Percentiles rank a stretch among this genome's conserved stretches.
phyloP scores from a whole-genome alignment of 306 rosid genomes.

The Glycine tomentella region DNA sequence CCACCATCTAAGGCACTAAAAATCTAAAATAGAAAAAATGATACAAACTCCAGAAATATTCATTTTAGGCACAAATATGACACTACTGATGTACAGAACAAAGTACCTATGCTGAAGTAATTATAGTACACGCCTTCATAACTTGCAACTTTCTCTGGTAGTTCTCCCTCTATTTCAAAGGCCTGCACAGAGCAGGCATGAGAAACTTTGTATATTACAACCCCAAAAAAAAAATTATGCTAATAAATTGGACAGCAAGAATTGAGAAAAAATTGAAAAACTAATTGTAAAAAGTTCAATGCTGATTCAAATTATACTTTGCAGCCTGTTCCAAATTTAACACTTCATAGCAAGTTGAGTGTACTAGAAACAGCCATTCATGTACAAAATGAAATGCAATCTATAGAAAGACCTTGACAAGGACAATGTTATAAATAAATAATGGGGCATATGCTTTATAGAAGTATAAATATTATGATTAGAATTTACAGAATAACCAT shows the following conservation, averaged over 20 bases:
- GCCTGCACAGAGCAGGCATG: slow-evolving; percentile 64
- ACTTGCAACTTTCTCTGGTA: slow-evolving; percentile 71
- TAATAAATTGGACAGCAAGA: slow-evolving; percentile 2
- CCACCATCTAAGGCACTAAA: background rate
- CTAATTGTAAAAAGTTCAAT: slow-evolving; percentile 9
- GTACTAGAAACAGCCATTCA: slow-evolving; percentile 29
- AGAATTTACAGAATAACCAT: background rate
- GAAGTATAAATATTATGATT: slow-evolving; percentile 13
- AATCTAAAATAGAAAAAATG: slow-evolving; percentile 33
- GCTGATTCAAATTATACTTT: slow-evolving; percentile 32
- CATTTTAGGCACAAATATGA: slow-evolving; percentile 22
- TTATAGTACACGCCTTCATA: slow-evolving; percentile 94
- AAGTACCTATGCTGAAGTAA: slow-evolving; percentile 94
- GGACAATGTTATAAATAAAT: background rate
- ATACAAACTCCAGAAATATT: slow-evolving; percentile 30
- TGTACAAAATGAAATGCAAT: background rate
- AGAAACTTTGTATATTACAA: slow-evolving; percentile 39
- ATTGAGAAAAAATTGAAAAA: slow-evolving; percentile 3
- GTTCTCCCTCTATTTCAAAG: slow-evolving; percentile 69
- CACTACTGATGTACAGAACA: slow-evolving; percentile 25
- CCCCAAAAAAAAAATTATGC: slow-evolving; percentile 1
- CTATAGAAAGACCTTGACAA: slow-evolving; percentile 18
- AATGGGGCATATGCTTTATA: background rate
- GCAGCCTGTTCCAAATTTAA: slow-evolving; percentile 36
- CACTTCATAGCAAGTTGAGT: slow-evolving; percentile 29